Percentiles rank a stretch among this genome's conserved stretches.
Evolutionary conservation across 1,284 basidiomycete species (phyloP).

Genomic region (Microbotryum scabiosae): DNA sequence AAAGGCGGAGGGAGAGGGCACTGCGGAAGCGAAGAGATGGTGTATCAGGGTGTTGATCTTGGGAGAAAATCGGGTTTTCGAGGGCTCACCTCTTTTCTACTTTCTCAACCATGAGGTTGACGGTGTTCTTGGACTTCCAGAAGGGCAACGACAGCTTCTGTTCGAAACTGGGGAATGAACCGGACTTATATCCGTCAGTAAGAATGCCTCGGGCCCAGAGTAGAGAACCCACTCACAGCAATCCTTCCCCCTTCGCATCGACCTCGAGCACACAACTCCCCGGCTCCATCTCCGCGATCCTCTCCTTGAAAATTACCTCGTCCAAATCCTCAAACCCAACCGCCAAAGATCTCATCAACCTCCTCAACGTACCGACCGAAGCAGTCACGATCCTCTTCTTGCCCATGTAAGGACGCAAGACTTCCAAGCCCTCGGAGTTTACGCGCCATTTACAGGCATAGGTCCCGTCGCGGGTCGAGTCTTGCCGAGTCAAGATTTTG

Average conservation of each 20-base stretch:
- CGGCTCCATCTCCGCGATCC: conserved; percentile 44
- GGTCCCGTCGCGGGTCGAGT: conserved; percentile 42
- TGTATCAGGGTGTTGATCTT: neutral
- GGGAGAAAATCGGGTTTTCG: neutral
- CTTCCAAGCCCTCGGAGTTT: conserved; percentile 73
- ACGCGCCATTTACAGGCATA: conserved; percentile 54
- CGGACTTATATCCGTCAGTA: neutral
- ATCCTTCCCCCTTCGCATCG: conserved; percentile 49
- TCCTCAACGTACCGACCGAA: conserved; percentile 54
- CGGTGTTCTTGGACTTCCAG: conserved; percentile 79
- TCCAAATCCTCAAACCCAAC: conserved; percentile 52
- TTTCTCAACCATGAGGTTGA: conserved; percentile 88
- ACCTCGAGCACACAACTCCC: conserved; percentile 70
- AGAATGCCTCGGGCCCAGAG: neutral
- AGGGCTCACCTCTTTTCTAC: conserved; percentile 70
- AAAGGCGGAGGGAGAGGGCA: conserved; percentile 69
- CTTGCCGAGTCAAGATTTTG: conserved; percentile 57
- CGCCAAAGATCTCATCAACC: conserved; percentile 42
- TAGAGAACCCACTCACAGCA: conserved; percentile 48
- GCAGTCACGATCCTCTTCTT: conserved; percentile 55
- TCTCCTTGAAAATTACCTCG: conserved; percentile 49
- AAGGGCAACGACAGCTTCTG: conserved; percentile 73
- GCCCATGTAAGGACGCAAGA: conserved; percentile 70
- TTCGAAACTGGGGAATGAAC: conserved; percentile 48
- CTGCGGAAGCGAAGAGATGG: conserved; percentile 38